Base-by-base conservation (phyloP, 805 yeast species). In the Priceomyces fermenticarens region DNA sequence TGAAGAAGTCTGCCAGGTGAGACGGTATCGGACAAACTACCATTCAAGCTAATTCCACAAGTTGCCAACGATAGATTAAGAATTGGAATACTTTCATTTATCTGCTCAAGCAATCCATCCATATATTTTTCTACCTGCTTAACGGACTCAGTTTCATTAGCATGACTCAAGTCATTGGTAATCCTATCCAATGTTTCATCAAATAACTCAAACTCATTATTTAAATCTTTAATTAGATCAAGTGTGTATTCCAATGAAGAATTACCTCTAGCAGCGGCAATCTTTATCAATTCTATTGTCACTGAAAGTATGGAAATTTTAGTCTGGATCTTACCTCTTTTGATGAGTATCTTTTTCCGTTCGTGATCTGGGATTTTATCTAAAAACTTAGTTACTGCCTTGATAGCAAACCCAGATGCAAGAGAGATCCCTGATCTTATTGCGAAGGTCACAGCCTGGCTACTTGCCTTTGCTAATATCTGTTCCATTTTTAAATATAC, bases 361-460 rank as follows among this genome's bases (percentile, higher is more conserved):
- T 83, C 84, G 17, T 72, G 67, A 20, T 63, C 74, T 0, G 88
- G 86, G 44, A 77, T 69, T 28, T 63, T 60, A 13, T 74, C 81
- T 32, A 85, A 63, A 43, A 83, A 71, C 38, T 72, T 61, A 26
- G 78, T 58, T n/a, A 85, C 76, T 0, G 84, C 78, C 43, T 77
- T 79, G 32, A 85, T 70, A 15, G 90, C 89, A 61, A 78, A 85
- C 0, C 84, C 78, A 0, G 89, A 79, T 0, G 90, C 93, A 14
- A 85, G 49, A 2, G 88, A 80, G 26, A 85, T 76, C 0, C 93
- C 88, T 1, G 90, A 84, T 42, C 84, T 69, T 20, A 85, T 78
- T 8, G 90, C 95, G 62, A 85, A 82, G 2, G 88, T 75, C n/a
- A 85, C 85, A 1, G 87, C 86, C 48, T 85, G 89, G 38, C 78